Base-by-base conservation (phyloP, 257 asterid genomes). In the Nicotiana noctiflora region DNA sequence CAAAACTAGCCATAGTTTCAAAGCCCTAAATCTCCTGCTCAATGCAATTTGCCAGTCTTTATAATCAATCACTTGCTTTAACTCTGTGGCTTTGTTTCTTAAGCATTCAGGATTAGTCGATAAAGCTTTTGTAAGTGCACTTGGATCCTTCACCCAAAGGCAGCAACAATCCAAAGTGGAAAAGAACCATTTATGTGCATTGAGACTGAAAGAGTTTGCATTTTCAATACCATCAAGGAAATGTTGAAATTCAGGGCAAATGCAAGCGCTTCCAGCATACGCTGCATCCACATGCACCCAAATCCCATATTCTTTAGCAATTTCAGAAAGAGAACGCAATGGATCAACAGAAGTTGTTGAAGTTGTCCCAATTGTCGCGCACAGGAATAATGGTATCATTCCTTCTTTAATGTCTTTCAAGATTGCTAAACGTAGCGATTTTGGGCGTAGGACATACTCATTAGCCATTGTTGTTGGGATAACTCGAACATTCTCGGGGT, bases 221-320 rank as follows among this genome's bases (percentile, higher is more conserved):
- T 84, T 82, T 19, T 93, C 97, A 0, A 93, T 88, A 3, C 97
- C 97, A 63, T 90, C 88, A 3, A 93, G 88, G 81, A 89, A 93
- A 57, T 85, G 93, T 0, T 92, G 91, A 83, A 82, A 90, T 75
- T 93, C 97, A 0, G 97, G 97, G 77, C 88, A 87, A 19, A 93
- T 93, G 75, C 93, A 90, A 0, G 88, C 93, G 84, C 97, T 93
- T 1, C 97, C 97, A 3, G 91, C 95, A 84, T 93, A 93, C 1
- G 97, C 95, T 1, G 94, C 97, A 83, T 93, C 97, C 0, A 93
- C 91, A 64, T 91, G 97, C 17, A 93, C 94, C 98, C 98, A 93
- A 0, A 93, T 60, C 0, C 84, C 90, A 83, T 75, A 83, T 79
- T 87, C 90, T 37, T 84, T 74, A 14, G 92, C 92, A 75, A 89